Conservation (phyloP, 1,284 basidiomycete species). For the Tilletia walkeri region DNA sequence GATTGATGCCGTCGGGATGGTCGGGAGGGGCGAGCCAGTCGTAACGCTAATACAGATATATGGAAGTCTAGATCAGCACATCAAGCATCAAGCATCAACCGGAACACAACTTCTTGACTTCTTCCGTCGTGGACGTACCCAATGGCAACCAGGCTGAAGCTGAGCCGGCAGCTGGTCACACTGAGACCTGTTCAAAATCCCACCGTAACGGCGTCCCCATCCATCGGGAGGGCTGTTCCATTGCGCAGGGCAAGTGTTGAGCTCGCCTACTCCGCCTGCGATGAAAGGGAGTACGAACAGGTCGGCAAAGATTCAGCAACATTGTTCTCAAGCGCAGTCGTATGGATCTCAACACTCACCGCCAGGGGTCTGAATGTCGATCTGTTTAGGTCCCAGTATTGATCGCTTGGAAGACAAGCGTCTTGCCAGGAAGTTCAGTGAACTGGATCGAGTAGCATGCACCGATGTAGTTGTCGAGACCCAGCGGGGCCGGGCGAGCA, state of each 20-base stretch:
- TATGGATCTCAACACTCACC: not conserved
- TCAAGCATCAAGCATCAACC: too few species aligned
- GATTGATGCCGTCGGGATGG: not conserved
- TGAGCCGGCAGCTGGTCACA: slow-evolving; percentile 1
- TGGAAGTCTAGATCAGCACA: not conserved
- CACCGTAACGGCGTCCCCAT: not conserved
- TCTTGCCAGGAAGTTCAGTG: slow-evolving; percentile 9
- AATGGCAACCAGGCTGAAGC: slow-evolving; percentile 5
- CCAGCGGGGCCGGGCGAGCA: not conserved
- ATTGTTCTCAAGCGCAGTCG: not conserved
- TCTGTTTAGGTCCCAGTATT: slow-evolving; percentile 7
- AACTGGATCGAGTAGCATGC: slow-evolving; percentile 6
- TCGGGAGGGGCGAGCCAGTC: not conserved
- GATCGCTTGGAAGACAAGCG: slow-evolving; percentile 7
- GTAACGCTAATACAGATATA: not conserved
- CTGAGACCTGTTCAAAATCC: not conserved
- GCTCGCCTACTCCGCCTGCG: not conserved
- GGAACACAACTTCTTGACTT: too few species aligned
- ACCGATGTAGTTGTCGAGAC: not conserved
- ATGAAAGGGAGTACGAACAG: not conserved
- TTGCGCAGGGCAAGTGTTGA: not conserved
- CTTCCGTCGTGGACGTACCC: not conserved
- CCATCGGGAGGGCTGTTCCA: not conserved
- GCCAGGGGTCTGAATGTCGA: slow-evolving; percentile 12
- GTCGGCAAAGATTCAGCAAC: not conserved